A percentile compares a stretch with the other conserved stretches of the same genome.
Conservation (phyloP, 352 stramenopile species). For the Phytophthora melonis region DNA sequence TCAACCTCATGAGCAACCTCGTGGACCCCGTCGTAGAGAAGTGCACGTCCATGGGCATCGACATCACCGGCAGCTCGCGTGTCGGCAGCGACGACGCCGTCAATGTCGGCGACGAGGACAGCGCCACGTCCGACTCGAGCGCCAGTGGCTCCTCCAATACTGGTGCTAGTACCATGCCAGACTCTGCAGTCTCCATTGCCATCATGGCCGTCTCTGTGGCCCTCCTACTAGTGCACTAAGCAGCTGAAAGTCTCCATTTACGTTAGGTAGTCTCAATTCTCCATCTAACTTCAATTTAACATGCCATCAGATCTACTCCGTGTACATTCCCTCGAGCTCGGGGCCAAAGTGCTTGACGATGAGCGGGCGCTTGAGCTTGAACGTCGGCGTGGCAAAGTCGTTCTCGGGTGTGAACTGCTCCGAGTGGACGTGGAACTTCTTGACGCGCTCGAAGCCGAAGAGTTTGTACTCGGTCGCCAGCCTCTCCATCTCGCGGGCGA, state of each 20-base stretch:
- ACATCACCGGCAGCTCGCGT: conserved; percentile 29
- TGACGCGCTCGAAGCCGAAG: conserved; percentile 93
- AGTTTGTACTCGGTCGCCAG: conserved; percentile 71
- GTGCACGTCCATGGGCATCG: conserved; percentile 44
- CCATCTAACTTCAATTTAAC: not conserved
- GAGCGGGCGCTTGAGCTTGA: conserved; percentile 95
- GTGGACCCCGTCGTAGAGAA: conserved; percentile 50
- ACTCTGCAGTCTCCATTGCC: not conserved
- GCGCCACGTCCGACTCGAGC: conserved; percentile 21
- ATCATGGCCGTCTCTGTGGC: not conserved
- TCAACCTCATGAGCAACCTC: conserved; percentile 54
- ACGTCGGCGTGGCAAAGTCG: conserved; percentile 94
- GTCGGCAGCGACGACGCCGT: conserved; percentile 32
- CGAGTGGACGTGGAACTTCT: conserved; percentile 86
- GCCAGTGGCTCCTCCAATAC: conserved; percentile 30
- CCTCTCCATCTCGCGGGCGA: conserved; percentile 82
- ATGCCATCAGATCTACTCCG: conserved; percentile 13
- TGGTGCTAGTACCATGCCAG: not conserved
- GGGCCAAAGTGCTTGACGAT: conserved; percentile 87
- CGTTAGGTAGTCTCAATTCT: too few relatives aligned
- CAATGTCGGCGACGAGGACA: conserved; percentile 29
- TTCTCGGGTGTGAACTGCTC: conserved; percentile 92
- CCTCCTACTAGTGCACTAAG: not conserved
- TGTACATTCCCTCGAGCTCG: conserved; percentile 89
- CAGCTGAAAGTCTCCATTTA: not conserved